A percentile compares a stretch with the other conserved stretches of the same genome.
phyloP scores from a whole-genome alignment of 2,329 filamentous ascomycete species.

The Drechslera avenae region DNA sequence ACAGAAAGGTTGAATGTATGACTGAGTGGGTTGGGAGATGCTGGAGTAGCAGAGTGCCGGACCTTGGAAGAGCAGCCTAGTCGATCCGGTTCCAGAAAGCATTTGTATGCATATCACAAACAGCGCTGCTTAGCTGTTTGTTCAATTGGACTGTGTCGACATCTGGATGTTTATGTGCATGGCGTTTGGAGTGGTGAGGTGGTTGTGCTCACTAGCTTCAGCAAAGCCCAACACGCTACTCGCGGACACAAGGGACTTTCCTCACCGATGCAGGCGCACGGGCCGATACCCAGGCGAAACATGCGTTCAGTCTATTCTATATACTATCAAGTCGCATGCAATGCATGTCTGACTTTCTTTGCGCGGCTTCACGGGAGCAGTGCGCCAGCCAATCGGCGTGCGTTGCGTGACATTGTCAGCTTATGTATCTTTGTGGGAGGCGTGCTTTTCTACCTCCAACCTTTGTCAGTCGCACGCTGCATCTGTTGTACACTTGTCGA shows the following conservation, averaged over 20 bases:
- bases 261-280: conserved; percentile 1
- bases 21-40: too few relatives aligned
- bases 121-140: too few relatives aligned
- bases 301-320: not conserved
- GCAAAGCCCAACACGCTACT: not conserved
- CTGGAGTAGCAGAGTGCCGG: too few relatives aligned
- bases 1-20: too few relatives aligned
- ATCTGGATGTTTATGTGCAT: too few relatives aligned
- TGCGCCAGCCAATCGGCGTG: not conserved
- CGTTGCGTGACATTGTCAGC: not conserved
- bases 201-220: not conserved
- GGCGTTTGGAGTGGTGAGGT: not conserved
- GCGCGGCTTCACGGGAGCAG: too few relatives aligned
- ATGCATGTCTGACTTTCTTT: not conserved
- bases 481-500: not conserved
- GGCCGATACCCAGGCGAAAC: conserved; percentile 1
- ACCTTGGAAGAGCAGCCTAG: too few relatives aligned
- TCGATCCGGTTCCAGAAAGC: too few relatives aligned
- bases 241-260: not conserved
- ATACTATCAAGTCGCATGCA: not conserved
- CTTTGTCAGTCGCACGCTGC: not conserved
- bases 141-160: too few relatives aligned
- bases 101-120: too few relatives aligned
- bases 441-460: not conserved
- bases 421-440: not conserved